Base-by-base conservation (phyloP, 2,329 filamentous ascomycete species). In the Alternaria alternata region DNA sequence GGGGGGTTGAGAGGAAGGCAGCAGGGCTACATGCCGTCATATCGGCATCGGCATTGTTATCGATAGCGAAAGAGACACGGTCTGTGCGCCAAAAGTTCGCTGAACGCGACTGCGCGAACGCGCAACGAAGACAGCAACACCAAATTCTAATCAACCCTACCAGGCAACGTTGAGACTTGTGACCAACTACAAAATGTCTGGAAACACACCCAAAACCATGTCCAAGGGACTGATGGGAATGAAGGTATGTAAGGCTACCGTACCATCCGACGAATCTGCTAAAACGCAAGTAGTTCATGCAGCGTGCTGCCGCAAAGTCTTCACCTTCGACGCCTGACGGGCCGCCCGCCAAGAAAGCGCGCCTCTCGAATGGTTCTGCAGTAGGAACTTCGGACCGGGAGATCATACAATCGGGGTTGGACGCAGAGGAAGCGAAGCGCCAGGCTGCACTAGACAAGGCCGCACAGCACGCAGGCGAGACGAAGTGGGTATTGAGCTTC, bases 171-270 rank as follows among this genome's bases (percentile, higher is more conserved):
- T 5, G 8, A 38, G 6, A 20, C 20, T 22, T 41, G 16, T 18
- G 32, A 53, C 4, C 36, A 11, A 34, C 26, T 24, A 11, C 26
- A 65, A 30, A 3, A 78, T 78, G 75, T 67, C 73, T 18, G 66
- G 71, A 43, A 74, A 65, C 12, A 75, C 72, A 18, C 75, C 75
- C 26, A 91, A 90, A 79, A 85, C 84, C 46, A 93, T 96, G 88
- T 97, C 94, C 64, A 94, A 91, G 60, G 89, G 93, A 68, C 89
- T 97, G 48, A 85, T 96, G 74, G 94, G 91, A 38, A 97, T 97
- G 93, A 96, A 96, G 80, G 86, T 84, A 74, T 36, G 58, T 41
- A 49, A 18, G 30, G 32, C 14, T 43, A 24, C 8, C 30, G 16
- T 36, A 36, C 14, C 47, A 14, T 14, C 32, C 43, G 56, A 28